phyloP scores from a whole-genome alignment of 2,329 filamentous ascomycete species.

The Fusarium mangiferae region DNA sequence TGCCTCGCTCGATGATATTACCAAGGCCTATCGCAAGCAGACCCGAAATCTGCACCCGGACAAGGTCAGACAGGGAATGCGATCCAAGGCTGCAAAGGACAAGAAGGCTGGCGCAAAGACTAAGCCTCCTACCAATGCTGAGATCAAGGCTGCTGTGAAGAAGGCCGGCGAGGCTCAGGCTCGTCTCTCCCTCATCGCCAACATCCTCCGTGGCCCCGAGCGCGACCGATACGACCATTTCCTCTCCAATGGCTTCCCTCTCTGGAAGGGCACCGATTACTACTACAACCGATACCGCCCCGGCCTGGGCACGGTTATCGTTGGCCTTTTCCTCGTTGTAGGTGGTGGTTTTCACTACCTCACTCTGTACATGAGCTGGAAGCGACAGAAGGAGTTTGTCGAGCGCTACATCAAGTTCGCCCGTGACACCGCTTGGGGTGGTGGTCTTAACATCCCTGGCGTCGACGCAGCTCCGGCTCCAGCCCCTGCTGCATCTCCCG shows the following conservation, averaged over 20 bases:
- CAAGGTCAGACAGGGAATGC: slow-evolving; percentile 89
- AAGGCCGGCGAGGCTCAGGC: slow-evolving; percentile 84
- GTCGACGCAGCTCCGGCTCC: slow-evolving; percentile 61
- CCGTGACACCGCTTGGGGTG: slow-evolving; percentile 88
- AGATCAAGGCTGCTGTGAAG: slow-evolving; percentile 83
- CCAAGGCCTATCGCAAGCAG: slow-evolving; percentile 92
- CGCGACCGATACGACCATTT: slow-evolving; percentile 96
- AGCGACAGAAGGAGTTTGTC: slow-evolving; percentile 89
- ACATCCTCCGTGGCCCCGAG: slow-evolving; percentile 82
- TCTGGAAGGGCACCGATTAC: slow-evolving; percentile 97
- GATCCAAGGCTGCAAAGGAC: slow-evolving; percentile 72
- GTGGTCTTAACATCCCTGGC: slow-evolving; percentile 78
- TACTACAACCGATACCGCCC: slow-evolving; percentile 96
- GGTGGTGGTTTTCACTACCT: slow-evolving; percentile 91
- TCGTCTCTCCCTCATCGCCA: slow-evolving; percentile 83
- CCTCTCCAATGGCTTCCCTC: slow-evolving; percentile 89
- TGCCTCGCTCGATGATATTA: slow-evolving; percentile 87
- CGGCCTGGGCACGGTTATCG: slow-evolving; percentile 84
- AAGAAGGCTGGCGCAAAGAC: slow-evolving; percentile 69
- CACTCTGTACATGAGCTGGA: slow-evolving; percentile 86
- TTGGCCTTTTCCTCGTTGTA: slow-evolving; percentile 82
- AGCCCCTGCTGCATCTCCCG: slow-evolving; percentile 56
- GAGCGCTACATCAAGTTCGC: slow-evolving; percentile 92
- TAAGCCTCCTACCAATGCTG: slow-evolving; percentile 77
- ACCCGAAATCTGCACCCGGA: slow-evolving; percentile 88